A percentile compares a stretch with the other conserved stretches of the same genome.
Evolutionary conservation across 2,329 filamentous ascomycete species (phyloP).

Genomic region (Ramularia collo-cygni): DNA sequence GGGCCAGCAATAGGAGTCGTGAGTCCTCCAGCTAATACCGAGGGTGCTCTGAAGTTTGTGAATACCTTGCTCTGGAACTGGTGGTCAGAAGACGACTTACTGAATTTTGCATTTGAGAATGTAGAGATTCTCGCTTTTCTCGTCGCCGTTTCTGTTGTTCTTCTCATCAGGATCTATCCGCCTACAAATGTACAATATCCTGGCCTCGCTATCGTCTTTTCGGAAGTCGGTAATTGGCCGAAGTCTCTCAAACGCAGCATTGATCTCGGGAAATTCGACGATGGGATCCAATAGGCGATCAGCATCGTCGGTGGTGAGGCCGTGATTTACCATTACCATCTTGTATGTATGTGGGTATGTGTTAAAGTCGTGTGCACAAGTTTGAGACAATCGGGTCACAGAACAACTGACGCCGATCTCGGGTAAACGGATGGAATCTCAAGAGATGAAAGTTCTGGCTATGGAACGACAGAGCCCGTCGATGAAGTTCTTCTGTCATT

Average conservation of each 20-base stretch:
- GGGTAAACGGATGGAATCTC: too few species aligned
- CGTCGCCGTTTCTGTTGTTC: not conserved
- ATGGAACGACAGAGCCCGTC: too few species aligned
- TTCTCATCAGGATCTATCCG: conserved; percentile 3
- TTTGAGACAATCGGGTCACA: too few species aligned
- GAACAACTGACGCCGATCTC: too few species aligned
- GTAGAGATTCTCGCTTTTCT: conserved; percentile 9
- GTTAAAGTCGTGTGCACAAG: too few species aligned
- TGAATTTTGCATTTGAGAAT: conserved; percentile 29
- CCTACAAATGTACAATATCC: conserved; percentile 25
- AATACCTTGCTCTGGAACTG: not conserved
- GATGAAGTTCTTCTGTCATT: too few species aligned
- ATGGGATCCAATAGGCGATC: conserved; percentile 14
- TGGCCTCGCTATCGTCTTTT: conserved; percentile 25
- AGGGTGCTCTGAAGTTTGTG: conserved; percentile 17
- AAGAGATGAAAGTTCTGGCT: too few species aligned
- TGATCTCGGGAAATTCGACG: conserved; percentile 11
- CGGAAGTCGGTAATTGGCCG: conserved; percentile 27
- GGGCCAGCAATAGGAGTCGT: conserved; percentile 19
- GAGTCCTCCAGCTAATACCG: conserved; percentile 19
- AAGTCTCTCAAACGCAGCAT: conserved; percentile 15
- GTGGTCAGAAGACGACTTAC: conserved; percentile 8
- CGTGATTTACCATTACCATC: conserved; percentile 13
- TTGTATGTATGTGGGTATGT: conserved; percentile 8
- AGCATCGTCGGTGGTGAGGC: conserved; percentile 15